phyloP scores from a whole-genome alignment of 371 early-diverging fungal genomes.

The Entomophthora muscae region DNA sequence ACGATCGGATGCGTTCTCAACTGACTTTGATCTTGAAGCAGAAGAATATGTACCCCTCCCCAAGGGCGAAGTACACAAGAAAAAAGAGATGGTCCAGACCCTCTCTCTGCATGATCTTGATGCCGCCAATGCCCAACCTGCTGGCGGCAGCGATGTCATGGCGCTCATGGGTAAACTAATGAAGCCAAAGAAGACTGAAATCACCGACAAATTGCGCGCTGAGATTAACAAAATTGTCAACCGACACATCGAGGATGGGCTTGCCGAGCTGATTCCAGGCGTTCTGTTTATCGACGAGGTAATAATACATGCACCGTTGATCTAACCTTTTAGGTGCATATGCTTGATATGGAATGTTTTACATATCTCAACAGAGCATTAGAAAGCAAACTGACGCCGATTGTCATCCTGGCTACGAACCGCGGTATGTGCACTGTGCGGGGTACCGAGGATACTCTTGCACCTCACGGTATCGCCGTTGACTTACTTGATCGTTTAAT shows the following conservation, averaged over 20 bases:
- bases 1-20: conserved; percentile 84
- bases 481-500: conserved; percentile 94
- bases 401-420: conserved; percentile 95
- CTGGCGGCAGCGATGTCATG: conserved; percentile 94
- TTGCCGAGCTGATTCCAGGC: conserved; percentile 93
- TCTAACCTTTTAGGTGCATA: conserved; percentile 47
- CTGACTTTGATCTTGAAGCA: conserved; percentile 92
- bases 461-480: conserved; percentile 92
- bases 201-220: conserved; percentile 89
- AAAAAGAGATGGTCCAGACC: conserved; percentile 91
- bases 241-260: conserved; percentile 96
- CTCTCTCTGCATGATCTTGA: conserved; percentile 98
- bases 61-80: conserved; percentile 98
- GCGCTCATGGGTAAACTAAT: conserved; percentile 93
- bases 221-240: conserved; percentile 98
- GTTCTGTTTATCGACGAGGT: conserved; percentile 96
- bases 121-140: conserved; percentile 91
- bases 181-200: conserved; percentile 96
- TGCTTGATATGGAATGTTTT: conserved; percentile 98
- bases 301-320: not conserved
- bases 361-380: conserved; percentile 94
- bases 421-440: conserved; percentile 89
- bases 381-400: conserved; percentile 87
- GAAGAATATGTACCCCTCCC: conserved; percentile 95
- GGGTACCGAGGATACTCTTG: conserved; percentile 77